phyloP scores from a whole-genome alignment of 495 filamentous ascomycete species.

The Aspergillus nanangensis region DNA sequence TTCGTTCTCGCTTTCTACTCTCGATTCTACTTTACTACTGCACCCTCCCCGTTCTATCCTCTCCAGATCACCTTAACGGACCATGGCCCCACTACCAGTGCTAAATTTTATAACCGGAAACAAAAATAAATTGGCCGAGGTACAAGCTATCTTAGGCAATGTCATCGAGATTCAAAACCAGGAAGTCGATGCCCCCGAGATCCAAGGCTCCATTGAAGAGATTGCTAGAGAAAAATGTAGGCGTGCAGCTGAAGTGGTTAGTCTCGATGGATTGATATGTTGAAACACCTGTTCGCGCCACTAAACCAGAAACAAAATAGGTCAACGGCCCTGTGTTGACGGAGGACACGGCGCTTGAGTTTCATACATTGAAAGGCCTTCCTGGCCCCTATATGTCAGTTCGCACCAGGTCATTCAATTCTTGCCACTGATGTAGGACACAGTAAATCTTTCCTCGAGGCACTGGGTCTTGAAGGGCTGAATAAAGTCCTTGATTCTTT shows the following conservation, averaged over 20 bases:
- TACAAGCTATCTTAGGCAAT: slow-evolving; percentile 75
- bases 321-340: slow-evolving; percentile 84
- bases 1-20: too few relatives aligned
- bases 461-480: slow-evolving; percentile 74
- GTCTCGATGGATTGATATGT: slow-evolving; percentile 1
- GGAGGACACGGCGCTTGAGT: slow-evolving; percentile 93
- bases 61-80: too few relatives aligned
- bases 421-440: background rate
- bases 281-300: background rate
- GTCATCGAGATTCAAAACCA: slow-evolving; percentile 69
- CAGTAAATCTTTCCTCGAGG: slow-evolving; percentile 90
- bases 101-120: slow-evolving; percentile 98
- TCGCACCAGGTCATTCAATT: background rate
- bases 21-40: too few relatives aligned
- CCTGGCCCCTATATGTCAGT: slow-evolving; percentile 95
- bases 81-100: slow-evolving; percentile 27
- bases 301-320: slow-evolving; percentile 34
- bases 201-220: slow-evolving; percentile 90
- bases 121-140: slow-evolving; percentile 84
- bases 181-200: slow-evolving; percentile 74
- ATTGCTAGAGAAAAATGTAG: slow-evolving; percentile 84
- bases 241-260: slow-evolving; percentile 53
- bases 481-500: slow-evolving; percentile 91
- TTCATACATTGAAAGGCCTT: slow-evolving; percentile 79
- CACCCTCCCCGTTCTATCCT: too few relatives aligned